A percentile compares a stretch with the other conserved stretches of the same genome.
Conservation (phyloP, 768 basidiomycete genomes). For the Mycena kentingensis region DNA sequence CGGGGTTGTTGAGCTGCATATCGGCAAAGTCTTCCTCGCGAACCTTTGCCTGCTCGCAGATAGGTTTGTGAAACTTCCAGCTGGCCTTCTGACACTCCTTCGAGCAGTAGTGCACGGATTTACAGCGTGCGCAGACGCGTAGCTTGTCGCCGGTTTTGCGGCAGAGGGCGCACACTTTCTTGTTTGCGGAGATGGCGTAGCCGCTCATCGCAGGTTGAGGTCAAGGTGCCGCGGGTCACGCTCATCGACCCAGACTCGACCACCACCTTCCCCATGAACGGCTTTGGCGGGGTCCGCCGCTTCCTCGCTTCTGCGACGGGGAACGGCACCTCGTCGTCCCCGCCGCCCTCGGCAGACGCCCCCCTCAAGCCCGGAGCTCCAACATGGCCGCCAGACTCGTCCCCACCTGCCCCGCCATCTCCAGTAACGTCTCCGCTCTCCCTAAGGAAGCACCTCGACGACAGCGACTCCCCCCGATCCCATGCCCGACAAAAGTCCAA, state of each 20-base stretch:
- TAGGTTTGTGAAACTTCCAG: neutral
- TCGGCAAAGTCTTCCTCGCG: neutral
- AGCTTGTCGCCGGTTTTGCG: neutral
- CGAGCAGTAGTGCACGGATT: neutral
- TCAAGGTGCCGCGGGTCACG: neutral
- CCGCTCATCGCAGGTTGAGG: neutral
- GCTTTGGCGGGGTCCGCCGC: constrained; percentile 21
- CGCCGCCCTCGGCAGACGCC: constrained; percentile 44
- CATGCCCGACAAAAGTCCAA: constrained; percentile 17
- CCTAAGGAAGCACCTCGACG: constrained; percentile 53
- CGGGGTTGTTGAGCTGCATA: neutral
- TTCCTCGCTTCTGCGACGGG: constrained; percentile 23
- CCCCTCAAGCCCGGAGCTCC: constrained; percentile 45
- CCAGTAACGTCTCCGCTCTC: constrained; percentile 45
- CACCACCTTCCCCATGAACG: constrained; percentile 1
- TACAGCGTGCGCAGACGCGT: neutral
- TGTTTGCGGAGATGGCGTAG: neutral
- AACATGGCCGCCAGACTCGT: constrained; percentile 30
- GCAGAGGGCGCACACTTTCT: neutral
- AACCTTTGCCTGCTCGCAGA: neutral
- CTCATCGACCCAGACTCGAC: constrained; percentile 2
- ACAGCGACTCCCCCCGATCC: constrained; percentile 12
- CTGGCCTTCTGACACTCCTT: neutral
- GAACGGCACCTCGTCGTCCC: constrained; percentile 16
- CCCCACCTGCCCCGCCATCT: constrained; percentile 27